phyloP scores from a whole-genome alignment of 257 asterid genomes.

The Eucommia ulmoides region DNA sequence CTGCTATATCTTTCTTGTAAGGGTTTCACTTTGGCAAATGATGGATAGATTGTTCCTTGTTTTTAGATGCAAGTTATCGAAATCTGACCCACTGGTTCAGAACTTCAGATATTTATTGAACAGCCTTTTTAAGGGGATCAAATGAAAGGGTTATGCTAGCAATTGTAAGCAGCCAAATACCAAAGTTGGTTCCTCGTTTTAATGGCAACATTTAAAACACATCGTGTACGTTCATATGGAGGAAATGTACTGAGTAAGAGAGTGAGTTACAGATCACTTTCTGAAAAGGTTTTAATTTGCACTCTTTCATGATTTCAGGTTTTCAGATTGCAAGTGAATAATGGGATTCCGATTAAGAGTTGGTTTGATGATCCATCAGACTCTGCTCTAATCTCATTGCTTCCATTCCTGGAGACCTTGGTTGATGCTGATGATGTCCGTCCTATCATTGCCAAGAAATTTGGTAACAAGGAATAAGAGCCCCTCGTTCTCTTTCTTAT shows the following conservation, averaged over 20 bases:
- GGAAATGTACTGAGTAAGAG: no score
- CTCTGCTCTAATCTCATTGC: constrained; percentile 58
- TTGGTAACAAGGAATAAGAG: constrained; percentile 95
- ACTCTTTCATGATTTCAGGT: constrained; percentile 49
- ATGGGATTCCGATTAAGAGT: constrained; percentile 95
- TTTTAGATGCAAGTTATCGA: neutral
- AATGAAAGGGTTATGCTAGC: neutral
- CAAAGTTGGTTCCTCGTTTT: neutral
- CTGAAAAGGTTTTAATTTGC: no score
- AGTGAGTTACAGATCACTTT: no score
- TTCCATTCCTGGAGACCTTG: constrained; percentile 89
- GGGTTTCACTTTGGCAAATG: no score
- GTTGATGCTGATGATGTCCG: constrained; percentile 86
- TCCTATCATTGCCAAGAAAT: constrained; percentile 84
- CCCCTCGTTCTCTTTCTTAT: constrained; percentile 48
- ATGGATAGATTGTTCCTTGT: no score
- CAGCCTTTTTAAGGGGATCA: neutral
- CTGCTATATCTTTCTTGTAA: neutral
- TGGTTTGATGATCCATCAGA: constrained; percentile 95
- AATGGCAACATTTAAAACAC: neutral
- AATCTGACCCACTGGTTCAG: neutral
- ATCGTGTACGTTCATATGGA: neutral
- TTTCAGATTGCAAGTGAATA: constrained; percentile 87
- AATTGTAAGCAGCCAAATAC: neutral
- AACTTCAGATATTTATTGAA: neutral